These are phyloP conservation scores for Coemansia sp. DNA, from an alignment of 192 early-diverging fungal species.

Conservation along the genomic window DNA sequence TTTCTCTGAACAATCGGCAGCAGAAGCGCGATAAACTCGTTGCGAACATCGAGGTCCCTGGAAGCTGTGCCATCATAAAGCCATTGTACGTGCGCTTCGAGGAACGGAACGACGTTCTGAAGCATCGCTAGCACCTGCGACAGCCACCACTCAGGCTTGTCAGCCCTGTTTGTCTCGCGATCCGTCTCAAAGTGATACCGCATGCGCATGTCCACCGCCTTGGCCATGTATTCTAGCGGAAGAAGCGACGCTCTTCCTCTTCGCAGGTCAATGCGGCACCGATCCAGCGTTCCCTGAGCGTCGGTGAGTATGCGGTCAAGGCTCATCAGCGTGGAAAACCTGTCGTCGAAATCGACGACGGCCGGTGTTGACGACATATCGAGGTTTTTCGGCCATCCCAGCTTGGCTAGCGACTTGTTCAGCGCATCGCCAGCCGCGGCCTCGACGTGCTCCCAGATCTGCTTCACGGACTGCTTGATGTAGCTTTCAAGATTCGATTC, in stretches of 20 bases:
- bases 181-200: conserved; percentile 71
- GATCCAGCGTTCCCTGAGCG: conserved; percentile 12
- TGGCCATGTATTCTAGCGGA: conserved; percentile 55
- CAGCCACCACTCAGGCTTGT: conserved; percentile 83
- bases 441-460: conserved; percentile 30
- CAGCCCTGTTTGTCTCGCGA: conserved; percentile 67
- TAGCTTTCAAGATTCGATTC: conserved; percentile 23
- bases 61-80: conserved; percentile 54
- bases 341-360: conserved; percentile 25
- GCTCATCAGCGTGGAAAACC: conserved; percentile 30
- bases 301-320: conserved; percentile 31
- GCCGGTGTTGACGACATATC: conserved; percentile 23
- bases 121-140: conserved; percentile 59
- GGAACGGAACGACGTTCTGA: conserved; percentile 61
- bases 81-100: conserved; percentile 62
- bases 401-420: conserved; percentile 22
- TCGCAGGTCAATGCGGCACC: conserved; percentile 6
- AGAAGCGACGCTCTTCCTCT: conserved; percentile 29
- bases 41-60: conserved; percentile 56
- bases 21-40: conserved; percentile 64
- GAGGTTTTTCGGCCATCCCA: conserved; percentile 44
- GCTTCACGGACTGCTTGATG: conserved; percentile 17
- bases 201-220: conserved; percentile 63
- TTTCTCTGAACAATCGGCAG: conserved; percentile 58
- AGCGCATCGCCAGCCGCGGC: conserved; percentile 22